phyloP scores from a whole-genome alignment of 2,329 filamentous ascomycete species.

The Colletotrichum caudatum region DNA sequence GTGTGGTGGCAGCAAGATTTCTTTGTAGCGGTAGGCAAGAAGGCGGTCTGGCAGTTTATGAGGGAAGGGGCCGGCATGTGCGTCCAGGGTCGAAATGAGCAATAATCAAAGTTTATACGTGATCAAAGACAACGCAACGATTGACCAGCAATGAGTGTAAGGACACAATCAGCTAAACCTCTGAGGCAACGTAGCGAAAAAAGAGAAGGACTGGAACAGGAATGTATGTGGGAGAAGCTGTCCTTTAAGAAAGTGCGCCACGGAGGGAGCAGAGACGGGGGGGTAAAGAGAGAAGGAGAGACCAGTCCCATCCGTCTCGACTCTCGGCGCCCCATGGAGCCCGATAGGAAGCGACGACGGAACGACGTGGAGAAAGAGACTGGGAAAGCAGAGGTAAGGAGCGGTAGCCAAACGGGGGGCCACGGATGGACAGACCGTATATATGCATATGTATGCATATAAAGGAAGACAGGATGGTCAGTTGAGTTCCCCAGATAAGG shows the following conservation, averaged over 20 bases:
- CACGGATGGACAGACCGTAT: neutral
- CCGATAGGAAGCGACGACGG: slow-evolving; percentile 38
- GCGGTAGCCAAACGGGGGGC: slow-evolving; percentile 29
- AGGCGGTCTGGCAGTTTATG: slow-evolving; percentile 16
- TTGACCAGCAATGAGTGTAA: slow-evolving; percentile 9
- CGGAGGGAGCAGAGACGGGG: slow-evolving; percentile 20
- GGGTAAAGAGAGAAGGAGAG: slow-evolving; percentile 2
- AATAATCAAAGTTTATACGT: slow-evolving; percentile 30
- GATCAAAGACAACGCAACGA: slow-evolving; percentile 12
- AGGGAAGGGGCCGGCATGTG: slow-evolving; percentile 7
- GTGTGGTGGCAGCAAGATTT: neutral
- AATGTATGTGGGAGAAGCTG: slow-evolving; percentile 25
- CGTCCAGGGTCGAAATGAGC: slow-evolving; percentile 6
- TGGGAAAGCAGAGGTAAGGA: slow-evolving; percentile 23
- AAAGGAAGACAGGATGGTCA: neutral
- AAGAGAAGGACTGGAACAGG: neutral
- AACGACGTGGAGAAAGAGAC: slow-evolving; percentile 24
- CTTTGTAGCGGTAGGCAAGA: slow-evolving; percentile 7
- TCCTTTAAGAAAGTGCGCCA: slow-evolving; percentile 37
- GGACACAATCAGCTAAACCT: slow-evolving; percentile 17
- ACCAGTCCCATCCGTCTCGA: slow-evolving; percentile 26
- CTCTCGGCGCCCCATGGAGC: slow-evolving; percentile 15
- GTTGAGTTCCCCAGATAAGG: slow-evolving; percentile 23
- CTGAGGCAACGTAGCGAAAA: slow-evolving; percentile 11
- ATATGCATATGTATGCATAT: slow-evolving; percentile 22